Base-by-base conservation (phyloP, 1,284 basidiomycete genomes). In the Melanopsichium pennsylvanicum region DNA sequence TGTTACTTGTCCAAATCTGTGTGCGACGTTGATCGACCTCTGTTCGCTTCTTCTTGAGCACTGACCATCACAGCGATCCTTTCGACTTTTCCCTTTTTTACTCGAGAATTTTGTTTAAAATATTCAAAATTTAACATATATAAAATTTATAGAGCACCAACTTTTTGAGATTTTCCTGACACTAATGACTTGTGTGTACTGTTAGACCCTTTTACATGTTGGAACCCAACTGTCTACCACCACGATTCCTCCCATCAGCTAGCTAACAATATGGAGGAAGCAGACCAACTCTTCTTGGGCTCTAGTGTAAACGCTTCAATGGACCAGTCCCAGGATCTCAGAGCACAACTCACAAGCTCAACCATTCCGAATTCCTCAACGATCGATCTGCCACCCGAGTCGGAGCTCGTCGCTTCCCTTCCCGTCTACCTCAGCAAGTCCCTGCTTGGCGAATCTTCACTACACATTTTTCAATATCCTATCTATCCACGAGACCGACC, bases 391-490 rank as follows among this genome's bases (percentile, higher is more conserved):
- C 66, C 66, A 40, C 66, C 66, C 13, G 66, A 69, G 13, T 69
- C 66, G 18, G 59, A 67, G 32, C 55, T 76, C 22, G 69, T 76
- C n/a, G 72, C 74, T 10, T 75, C 76, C 2, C 45, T 79, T n/a
- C 79, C 79, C 15, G 72, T 80, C 48, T 80, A 76, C 37, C 66
- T 79, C 12, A 73, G 70, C 46, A 57, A 57, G 36, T 76, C 76
- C 4, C 51, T 77, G 25, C 64, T 71, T n/a, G 48, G 54, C 29
- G 43, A 58, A 4, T 66, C 74, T 4, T 61, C 60, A 2, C 59
- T 80, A 0, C 67, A 78, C 40, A 43, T 79, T 16, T 78, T 80
- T 26, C 78, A 79, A 46, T 80, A 79, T 37, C 79, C 79, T 8
- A 73, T 76, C 44, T 77, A 74, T 34, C 70, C 69, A 25, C 64